Percentiles rank a stretch among this genome's conserved stretches.
Evolutionary conservation across 495 filamentous ascomycete species (phyloP).

Genomic region (Lepraria neglecta): DNA sequence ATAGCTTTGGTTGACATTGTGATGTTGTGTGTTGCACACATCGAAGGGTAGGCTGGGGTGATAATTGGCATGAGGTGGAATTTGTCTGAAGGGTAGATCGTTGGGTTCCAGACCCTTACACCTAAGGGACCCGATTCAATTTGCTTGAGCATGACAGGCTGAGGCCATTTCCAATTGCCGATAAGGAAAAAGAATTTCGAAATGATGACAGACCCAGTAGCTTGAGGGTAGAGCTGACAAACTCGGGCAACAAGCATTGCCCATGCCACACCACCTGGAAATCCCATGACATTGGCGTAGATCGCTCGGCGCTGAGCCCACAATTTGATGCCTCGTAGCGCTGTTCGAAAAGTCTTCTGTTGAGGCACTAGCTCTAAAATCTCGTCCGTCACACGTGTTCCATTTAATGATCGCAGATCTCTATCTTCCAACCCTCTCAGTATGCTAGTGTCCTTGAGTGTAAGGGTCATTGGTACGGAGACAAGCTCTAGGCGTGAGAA

Average conservation of each 20-base stretch:
- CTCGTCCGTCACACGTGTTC: conserved; percentile 86
- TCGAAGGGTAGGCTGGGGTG: conserved; percentile 89
- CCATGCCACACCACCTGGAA: conserved; percentile 95
- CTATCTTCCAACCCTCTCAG: conserved; percentile 79
- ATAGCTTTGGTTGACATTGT: conserved; percentile 76
- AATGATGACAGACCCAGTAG: conserved; percentile 76
- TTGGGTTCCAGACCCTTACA: conserved; percentile 90
- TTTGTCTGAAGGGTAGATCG: conserved; percentile 72
- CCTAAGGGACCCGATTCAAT: conserved; percentile 79
- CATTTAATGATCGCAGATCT: conserved; percentile 84
- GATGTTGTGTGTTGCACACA: conserved; percentile 95
- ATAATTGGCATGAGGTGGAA: conserved; percentile 95
- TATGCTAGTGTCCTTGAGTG: conserved; percentile 73
- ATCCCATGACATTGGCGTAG: conserved; percentile 92
- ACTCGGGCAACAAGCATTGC: conserved; percentile 94
- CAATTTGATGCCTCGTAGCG: conserved; percentile 84
- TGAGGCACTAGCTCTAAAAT: conserved; percentile 86
- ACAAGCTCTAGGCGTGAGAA: conserved; percentile 72
- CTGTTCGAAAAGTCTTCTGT: conserved; percentile 76
- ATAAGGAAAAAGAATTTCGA: conserved; percentile 92
- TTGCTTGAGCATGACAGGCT: conserved; percentile 78
- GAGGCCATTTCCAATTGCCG: conserved; percentile 86
- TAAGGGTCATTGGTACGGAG: conserved; percentile 64
- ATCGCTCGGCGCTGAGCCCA: conserved; percentile 95
- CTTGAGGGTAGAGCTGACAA: conserved; percentile 95